Base-by-base conservation (phyloP, 1,284 basidiomycete genomes). In the Heimioporus retisporus region DNA sequence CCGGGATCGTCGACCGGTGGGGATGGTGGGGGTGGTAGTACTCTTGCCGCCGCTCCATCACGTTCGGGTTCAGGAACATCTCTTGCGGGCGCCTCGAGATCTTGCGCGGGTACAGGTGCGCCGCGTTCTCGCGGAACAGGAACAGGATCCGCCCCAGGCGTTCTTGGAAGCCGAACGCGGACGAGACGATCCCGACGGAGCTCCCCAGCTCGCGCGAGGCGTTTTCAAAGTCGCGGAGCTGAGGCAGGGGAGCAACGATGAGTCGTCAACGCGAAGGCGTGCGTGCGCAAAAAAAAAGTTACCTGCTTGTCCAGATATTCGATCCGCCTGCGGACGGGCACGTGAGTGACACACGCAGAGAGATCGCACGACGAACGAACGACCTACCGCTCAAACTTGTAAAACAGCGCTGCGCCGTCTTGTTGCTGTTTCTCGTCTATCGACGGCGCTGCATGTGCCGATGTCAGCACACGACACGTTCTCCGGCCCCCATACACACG, bases 281-380 rank as follows among this genome's bases (percentile, higher is more conserved):
- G n/a, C n/a, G n/a, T n/a, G 18, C 35, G 55, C 40, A 19, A 4
- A 16, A 23, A n/a, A 7, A 16, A 55, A 16, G 25, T 25, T 66
- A 78, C 76, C 74, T 78, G 79, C 51, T 78, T 78, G 64, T 80
- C 72, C 4, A 79, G 71, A 40, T 55, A 76, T 46, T 80, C 79
- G 23, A 78, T 65, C 25, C 73, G 72, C 44, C 77, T 80, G 44
- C 18, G 23, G 57, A 18, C 25, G n/a, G 61, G 55, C n/a, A 53
- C 5, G 16, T 56, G 46, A 63, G 35, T n/a, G 51, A n/a, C 7
- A 21, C 4, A 4, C n/a, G n/a, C n/a, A n/a, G n/a, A n/a, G n/a
- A n/a, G n/a, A n/a, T n/a, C n/a, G n/a, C n/a, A n/a, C n/a, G n/a
- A n/a, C n/a, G n/a, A n/a, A n/a, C 15, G 31, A 48, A 23, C 40